These are phyloP conservation scores for Barnettozyma siamensis DNA, from an alignment of 805 yeast species.

Conservation along the genomic window DNA sequence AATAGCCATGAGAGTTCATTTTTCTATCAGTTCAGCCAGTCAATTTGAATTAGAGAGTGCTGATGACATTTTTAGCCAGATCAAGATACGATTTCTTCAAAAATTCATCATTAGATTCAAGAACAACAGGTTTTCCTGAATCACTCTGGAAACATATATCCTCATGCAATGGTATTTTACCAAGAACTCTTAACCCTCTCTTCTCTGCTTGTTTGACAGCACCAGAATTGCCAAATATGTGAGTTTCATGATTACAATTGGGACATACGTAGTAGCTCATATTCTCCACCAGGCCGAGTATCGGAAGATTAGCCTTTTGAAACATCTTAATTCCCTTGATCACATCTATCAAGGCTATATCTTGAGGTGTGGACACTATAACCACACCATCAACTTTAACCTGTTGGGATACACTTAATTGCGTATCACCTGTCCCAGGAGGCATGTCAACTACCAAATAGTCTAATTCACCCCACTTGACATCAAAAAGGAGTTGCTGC, in stretches of 20 bases:
- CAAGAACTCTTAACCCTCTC: slow-evolving; percentile 47
- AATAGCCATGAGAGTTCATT: no score
- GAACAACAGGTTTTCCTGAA: slow-evolving; percentile 56
- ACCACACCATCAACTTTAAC: slow-evolving; percentile 73
- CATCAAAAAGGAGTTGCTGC: slow-evolving; percentile 79
- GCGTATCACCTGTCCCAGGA: slow-evolving; percentile 90
- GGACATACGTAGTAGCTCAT: slow-evolving; percentile 79
- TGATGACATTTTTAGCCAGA: slow-evolving; percentile 34
- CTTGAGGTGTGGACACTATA: slow-evolving; percentile 83
- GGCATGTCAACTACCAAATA: slow-evolving; percentile 78
- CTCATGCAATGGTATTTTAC: slow-evolving; percentile 61
- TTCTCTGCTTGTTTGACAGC: slow-evolving; percentile 44
- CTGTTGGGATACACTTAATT: slow-evolving; percentile 75
- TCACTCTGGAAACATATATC: slow-evolving; percentile 59
- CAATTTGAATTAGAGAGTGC: no score
- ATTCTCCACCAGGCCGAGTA: slow-evolving; percentile 73
- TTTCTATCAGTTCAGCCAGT: no score
- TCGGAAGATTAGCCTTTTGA: slow-evolving; percentile 61
- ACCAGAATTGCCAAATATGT: slow-evolving; percentile 64
- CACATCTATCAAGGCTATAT: slow-evolving; percentile 75
- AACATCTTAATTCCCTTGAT: slow-evolving; percentile 78
- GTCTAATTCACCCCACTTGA: slow-evolving; percentile 66
- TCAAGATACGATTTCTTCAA: slow-evolving; percentile 39
- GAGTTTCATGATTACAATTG: slow-evolving; percentile 66
- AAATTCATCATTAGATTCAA: slow-evolving; percentile 34